phyloP scores from a whole-genome alignment of 202 grass and related monocot genomes.

The Brachypodium distachyon region DNA sequence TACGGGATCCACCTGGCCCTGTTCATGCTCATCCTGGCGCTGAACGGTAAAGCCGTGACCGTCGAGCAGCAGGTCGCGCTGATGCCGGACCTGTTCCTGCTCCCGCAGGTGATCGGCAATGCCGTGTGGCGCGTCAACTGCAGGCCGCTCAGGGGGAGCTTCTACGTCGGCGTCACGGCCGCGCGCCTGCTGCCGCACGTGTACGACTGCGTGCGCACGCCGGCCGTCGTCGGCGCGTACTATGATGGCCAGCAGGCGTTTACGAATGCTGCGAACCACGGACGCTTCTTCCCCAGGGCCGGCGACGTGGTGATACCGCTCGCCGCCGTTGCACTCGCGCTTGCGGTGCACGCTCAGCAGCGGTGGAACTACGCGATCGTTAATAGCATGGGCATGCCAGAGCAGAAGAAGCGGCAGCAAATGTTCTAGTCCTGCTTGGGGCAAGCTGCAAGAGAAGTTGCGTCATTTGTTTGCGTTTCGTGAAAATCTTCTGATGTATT shows the following conservation, averaged over 20 bases:
- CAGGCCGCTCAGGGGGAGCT: conserved; percentile 31
- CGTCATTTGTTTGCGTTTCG: neutral
- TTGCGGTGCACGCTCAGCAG: conserved; percentile 32
- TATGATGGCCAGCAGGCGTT: conserved; percentile 26
- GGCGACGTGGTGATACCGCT: conserved; percentile 37
- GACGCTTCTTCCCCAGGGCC: neutral
- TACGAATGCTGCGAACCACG: neutral
- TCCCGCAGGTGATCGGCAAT: conserved; percentile 55
- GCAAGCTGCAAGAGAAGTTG: neutral
- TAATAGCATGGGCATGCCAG: conserved; percentile 17
- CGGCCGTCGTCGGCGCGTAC: conserved; percentile 28
- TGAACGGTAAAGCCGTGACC: conserved; percentile 1
- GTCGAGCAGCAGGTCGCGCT: conserved; percentile 41
- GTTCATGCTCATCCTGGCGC: conserved; percentile 27
- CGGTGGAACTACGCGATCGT: conserved; percentile 45
- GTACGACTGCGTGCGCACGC: conserved; percentile 29
- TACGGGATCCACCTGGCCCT: conserved; percentile 18
- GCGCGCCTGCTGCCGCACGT: conserved; percentile 47
- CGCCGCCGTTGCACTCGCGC: conserved; percentile 15
- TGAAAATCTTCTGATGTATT: neutral
- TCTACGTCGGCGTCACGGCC: conserved; percentile 48
- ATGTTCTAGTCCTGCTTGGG: neutral
- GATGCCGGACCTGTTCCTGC: conserved; percentile 46
- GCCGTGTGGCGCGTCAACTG: conserved; percentile 47
- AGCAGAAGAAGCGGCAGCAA: conserved; percentile 39